A percentile compares a stretch with the other conserved stretches of the same genome.
Evolutionary conservation across 306 rosid species (phyloP).

Genomic region (Casuarina cunninghamiana): DNA sequence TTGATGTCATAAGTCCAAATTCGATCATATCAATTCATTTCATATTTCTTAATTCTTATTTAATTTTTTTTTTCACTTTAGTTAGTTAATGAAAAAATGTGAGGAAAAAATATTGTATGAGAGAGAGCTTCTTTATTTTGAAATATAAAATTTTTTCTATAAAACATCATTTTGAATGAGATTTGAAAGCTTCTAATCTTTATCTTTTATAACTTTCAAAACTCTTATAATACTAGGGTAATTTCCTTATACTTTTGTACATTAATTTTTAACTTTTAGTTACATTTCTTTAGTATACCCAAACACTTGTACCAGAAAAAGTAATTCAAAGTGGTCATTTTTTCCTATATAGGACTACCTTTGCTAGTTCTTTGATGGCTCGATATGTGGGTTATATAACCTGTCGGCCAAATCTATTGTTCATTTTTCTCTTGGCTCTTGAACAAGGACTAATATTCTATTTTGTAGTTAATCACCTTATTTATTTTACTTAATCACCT

Average conservation of each 20-base stretch:
- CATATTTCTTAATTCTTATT: neutral
- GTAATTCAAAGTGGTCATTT: neutral
- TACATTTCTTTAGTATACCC: neutral
- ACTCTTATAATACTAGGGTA: too few relatives aligned
- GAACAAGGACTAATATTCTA: slow-evolving; percentile 5
- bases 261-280: neutral
- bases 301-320: neutral
- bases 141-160: too few relatives aligned
- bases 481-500: neutral
- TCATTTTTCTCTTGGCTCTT: neutral
- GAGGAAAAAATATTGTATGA: neutral
- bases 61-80: neutral
- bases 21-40: neutral
- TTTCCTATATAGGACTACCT: slow-evolving; percentile 2
- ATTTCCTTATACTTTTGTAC: too few relatives aligned
- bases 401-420: neutral
- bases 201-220: too few relatives aligned
- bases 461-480: neutral
- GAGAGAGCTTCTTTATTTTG: too few relatives aligned
- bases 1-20: too few relatives aligned
- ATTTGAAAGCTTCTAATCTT: too few relatives aligned
- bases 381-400: neutral
- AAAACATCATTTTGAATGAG: too few relatives aligned
- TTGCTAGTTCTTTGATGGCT: slow-evolving; percentile 4
- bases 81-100: neutral